phyloP scores from a whole-genome alignment of 2,329 filamentous ascomycete species.

The Fragosphaeria purpurea region DNA sequence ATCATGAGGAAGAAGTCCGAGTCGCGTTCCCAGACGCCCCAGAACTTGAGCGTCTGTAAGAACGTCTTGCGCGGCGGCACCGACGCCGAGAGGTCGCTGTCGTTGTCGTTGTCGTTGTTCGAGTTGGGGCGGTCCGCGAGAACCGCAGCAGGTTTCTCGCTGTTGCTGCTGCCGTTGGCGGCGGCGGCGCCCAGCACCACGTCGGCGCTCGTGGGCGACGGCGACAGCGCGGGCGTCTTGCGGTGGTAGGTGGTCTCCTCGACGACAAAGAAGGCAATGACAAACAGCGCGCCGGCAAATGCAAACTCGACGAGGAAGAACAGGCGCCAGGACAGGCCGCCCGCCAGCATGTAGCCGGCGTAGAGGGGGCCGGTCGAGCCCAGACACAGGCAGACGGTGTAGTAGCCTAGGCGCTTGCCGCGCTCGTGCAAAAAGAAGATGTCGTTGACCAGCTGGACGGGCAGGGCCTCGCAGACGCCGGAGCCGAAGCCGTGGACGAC shows the following conservation, averaged over 20 bases:
- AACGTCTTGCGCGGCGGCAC: constrained; percentile 30
- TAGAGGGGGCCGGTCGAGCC: constrained; percentile 46
- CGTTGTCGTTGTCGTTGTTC: background rate
- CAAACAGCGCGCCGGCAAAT: constrained; percentile 27
- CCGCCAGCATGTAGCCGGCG: constrained; percentile 51
- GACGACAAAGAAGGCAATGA: constrained; percentile 23
- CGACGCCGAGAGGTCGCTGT: background rate
- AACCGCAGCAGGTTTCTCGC: background rate
- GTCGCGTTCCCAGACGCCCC: constrained; percentile 31
- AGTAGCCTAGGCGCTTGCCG: constrained; percentile 47
- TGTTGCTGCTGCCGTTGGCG: background rate
- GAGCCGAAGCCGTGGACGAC: constrained; percentile 31
- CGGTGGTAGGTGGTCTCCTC: constrained; percentile 24
- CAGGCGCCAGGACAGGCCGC: constrained; percentile 47
- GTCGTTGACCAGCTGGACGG: constrained; percentile 35
- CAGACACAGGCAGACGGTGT: constrained; percentile 48
- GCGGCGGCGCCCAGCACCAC: background rate
- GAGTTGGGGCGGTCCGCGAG: background rate
- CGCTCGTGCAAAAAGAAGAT: constrained; percentile 37
- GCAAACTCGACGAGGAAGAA: constrained; percentile 53
- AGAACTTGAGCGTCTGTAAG: constrained; percentile 31
- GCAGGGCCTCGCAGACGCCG: constrained; percentile 34
- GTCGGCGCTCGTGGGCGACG: background rate
- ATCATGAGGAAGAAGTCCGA: constrained; percentile 35
- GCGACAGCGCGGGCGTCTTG: background rate